phyloP scores from a whole-genome alignment of 169 alveolate species.

The Plasmodium billcollinsi region DNA sequence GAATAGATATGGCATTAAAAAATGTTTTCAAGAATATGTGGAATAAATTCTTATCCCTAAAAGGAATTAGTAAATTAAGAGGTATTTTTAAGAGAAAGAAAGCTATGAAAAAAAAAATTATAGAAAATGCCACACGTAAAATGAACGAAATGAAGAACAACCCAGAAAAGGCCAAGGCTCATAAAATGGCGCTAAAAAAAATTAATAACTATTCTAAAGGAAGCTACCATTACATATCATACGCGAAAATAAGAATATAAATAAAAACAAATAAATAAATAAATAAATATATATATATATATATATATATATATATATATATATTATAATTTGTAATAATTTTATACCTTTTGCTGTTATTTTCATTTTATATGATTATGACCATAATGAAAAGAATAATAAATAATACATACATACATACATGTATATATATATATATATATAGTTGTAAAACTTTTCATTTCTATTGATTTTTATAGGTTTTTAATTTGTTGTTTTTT shows the following conservation, averaged over 20 bases:
- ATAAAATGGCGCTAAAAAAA: slow-evolving; percentile 22
- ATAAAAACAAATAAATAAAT: background rate
- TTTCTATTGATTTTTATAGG: background rate
- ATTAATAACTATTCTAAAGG: slow-evolving; percentile 23
- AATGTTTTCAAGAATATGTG: slow-evolving; percentile 80
- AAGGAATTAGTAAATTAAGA: slow-evolving; percentile 78
- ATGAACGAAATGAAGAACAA: slow-evolving; percentile 51
- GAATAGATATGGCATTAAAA: slow-evolving; percentile 84
- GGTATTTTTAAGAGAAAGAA: slow-evolving; percentile 79
- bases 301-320: background rate
- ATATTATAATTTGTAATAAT: background rate
- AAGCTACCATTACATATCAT: slow-evolving; percentile 42
- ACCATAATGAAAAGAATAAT: no score
- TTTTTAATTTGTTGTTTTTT: slow-evolving; percentile 2
- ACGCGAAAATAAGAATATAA: slow-evolving; percentile 38
- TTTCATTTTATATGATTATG: no score
- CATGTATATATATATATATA: no score
- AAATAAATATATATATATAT: background rate
- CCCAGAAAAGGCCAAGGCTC: slow-evolving; percentile 37
- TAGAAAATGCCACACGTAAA: slow-evolving; percentile 51
- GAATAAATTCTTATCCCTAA: slow-evolving; percentile 79
- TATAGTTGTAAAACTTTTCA: background rate
- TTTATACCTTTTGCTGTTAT: no score
- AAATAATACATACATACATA: no score
- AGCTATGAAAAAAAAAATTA: slow-evolving; percentile 64